Conservation (phyloP, 192 early-diverging fungal genomes). For the Haplosporangium gracile region DNA sequence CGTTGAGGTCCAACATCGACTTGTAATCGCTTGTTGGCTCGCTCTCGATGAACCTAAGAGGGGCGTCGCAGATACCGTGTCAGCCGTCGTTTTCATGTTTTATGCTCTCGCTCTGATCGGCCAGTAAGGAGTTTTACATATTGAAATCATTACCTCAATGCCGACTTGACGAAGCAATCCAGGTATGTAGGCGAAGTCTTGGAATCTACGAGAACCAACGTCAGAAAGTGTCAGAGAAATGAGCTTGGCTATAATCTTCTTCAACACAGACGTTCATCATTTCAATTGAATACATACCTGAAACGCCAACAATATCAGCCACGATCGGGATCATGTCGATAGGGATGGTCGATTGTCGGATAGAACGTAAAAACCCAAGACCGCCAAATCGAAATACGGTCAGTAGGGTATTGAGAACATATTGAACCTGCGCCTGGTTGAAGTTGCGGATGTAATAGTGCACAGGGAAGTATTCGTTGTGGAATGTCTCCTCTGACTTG, state of each 20-base stretch:
- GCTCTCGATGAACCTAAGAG: slow-evolving; percentile 52
- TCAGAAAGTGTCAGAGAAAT: not conserved
- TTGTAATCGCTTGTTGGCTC: slow-evolving; percentile 55
- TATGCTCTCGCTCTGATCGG: not conserved
- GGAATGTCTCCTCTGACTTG: slow-evolving; percentile 38
- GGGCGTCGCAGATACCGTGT: not conserved
- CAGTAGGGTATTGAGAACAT: slow-evolving; percentile 70
- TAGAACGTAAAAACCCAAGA: slow-evolving; percentile 60
- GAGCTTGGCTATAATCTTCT: not conserved
- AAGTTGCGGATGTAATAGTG: slow-evolving; percentile 71
- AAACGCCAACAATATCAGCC: slow-evolving; percentile 24
- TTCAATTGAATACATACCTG: slow-evolving; percentile 16
- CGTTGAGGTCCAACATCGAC: slow-evolving; percentile 46
- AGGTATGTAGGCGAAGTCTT: slow-evolving; percentile 41
- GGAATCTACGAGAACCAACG: slow-evolving; percentile 10
- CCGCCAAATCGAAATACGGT: slow-evolving; percentile 69
- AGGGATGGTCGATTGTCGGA: slow-evolving; percentile 55
- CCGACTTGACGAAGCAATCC: slow-evolving; percentile 44
- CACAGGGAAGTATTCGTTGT: slow-evolving; percentile 58
- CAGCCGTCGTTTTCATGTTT: not conserved
- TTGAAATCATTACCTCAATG: slow-evolving; percentile 24
- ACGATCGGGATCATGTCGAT: slow-evolving; percentile 26
- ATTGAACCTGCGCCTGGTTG: slow-evolving; percentile 76
- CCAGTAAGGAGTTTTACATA: too few relatives aligned
- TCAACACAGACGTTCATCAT: not conserved